Percentiles rank a stretch among this genome's conserved stretches.
phyloP scores from a whole-genome alignment of 2,329 filamentous ascomycete species.

The Fulvia fulva region DNA sequence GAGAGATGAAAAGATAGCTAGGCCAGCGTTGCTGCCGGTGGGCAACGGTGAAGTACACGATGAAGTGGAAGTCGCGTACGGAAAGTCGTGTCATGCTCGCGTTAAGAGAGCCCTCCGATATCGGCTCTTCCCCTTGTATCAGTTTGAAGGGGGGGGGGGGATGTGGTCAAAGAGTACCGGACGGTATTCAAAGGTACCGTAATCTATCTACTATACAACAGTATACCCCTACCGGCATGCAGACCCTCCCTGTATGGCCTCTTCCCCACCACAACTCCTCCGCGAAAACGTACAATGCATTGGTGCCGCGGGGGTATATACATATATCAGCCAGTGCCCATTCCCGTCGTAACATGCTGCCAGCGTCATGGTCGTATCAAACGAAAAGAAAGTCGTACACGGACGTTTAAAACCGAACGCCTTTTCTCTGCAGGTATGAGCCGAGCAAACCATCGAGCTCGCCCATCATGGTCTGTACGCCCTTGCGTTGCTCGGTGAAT shows the following conservation, averaged over 20 bases:
- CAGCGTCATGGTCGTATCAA: background rate
- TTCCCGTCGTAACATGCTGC: background rate
- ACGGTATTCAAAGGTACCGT: background rate
- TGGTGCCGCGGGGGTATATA: background rate
- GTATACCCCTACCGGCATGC: background rate
- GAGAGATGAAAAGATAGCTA: too few relatives aligned
- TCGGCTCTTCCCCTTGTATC: background rate
- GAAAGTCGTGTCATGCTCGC: background rate
- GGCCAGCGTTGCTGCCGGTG: too few relatives aligned
- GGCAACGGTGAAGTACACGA: background rate
- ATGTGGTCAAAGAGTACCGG: background rate
- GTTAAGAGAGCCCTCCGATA: background rate
- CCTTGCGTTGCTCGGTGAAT: constrained; percentile 82
- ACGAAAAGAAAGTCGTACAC: background rate
- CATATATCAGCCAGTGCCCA: background rate
- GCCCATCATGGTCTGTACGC: constrained; percentile 80
- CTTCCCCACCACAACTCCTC: background rate
- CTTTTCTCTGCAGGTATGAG: constrained; percentile 26
- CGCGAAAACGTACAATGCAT: background rate
- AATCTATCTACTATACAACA: background rate
- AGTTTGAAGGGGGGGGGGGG: background rate
- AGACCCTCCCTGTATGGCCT: background rate
- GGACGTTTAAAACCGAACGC: constrained; percentile 18
- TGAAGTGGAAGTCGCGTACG: background rate
- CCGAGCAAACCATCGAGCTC: constrained; percentile 64